Conservation (phyloP, 306 rosid species). For the Quercus parvula region DNA sequence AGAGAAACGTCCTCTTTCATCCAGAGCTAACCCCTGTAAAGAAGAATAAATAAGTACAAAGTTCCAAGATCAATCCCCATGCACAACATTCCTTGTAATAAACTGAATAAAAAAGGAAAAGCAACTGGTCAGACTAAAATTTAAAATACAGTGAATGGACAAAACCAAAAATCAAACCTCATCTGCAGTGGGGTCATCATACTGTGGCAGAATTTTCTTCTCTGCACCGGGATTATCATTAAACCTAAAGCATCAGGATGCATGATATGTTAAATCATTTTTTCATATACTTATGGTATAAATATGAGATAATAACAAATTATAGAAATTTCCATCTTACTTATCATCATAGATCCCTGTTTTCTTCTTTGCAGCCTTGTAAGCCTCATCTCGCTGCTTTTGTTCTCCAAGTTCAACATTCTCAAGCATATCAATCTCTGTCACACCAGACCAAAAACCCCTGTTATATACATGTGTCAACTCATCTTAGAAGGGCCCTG, state of each 20-base stretch:
- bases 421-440: slow-evolving; percentile 94
- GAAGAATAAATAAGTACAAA: slow-evolving; percentile 19
- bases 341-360: slow-evolving; percentile 71
- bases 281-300: background rate
- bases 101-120: background rate
- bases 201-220: slow-evolving; percentile 86
- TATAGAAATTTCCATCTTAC: slow-evolving; percentile 41
- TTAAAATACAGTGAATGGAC: background rate
- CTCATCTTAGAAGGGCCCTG: slow-evolving; percentile 23
- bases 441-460: slow-evolving; percentile 35
- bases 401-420: slow-evolving; percentile 93
- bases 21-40: slow-evolving; percentile 72
- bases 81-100: slow-evolving; percentile 13
- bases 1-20: slow-evolving; percentile 66
- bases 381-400: slow-evolving; percentile 71
- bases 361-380: slow-evolving; percentile 88
- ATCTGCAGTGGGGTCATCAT: slow-evolving; percentile 74
- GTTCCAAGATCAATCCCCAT: slow-evolving; percentile 3
- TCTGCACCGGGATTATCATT: slow-evolving; percentile 69
- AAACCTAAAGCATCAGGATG: slow-evolving; percentile 54
- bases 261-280: slow-evolving; percentile 8
- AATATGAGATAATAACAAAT: background rate
- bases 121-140: background rate
- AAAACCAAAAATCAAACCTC: slow-evolving; percentile 48
- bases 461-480: slow-evolving; percentile 26